phyloP scores from a whole-genome alignment of 352 stramenopile species.

The Thalassiosira exigua region DNA sequence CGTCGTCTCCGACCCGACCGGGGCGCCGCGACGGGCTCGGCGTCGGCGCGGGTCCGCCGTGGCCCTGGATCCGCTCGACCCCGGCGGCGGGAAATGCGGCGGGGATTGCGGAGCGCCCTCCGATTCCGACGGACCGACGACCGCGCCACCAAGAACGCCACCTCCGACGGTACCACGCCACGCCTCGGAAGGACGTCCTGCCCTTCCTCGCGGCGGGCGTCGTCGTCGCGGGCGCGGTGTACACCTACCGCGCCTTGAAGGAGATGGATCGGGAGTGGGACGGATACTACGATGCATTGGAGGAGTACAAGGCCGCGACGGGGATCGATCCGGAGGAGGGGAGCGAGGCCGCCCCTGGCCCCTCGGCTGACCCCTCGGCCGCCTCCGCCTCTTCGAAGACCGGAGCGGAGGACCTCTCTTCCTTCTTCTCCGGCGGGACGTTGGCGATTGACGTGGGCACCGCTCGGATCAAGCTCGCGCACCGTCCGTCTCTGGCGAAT shows the following conservation, averaged over 20 bases:
- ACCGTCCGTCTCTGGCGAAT: slow-evolving; percentile 3
- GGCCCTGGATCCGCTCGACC: no score
- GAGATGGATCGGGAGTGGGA: slow-evolving; percentile 83
- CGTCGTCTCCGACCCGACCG: background rate
- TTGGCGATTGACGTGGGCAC: slow-evolving; percentile 53
- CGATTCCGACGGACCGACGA: no score
- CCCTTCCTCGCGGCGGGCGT: slow-evolving; percentile 62
- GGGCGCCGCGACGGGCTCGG: background rate
- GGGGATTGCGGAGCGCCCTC: no score
- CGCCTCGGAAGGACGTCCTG: slow-evolving; percentile 65
- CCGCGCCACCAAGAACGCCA: background rate
- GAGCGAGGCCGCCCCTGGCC: background rate
- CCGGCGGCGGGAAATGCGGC: no score
- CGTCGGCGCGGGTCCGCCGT: background rate
- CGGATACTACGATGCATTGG: slow-evolving; percentile 76
- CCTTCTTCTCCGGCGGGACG: slow-evolving; percentile 38
- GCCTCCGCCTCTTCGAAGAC: slow-evolving; percentile 7
- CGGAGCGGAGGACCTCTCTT: slow-evolving; percentile 4
- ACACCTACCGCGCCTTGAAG: slow-evolving; percentile 69
- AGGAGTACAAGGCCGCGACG: slow-evolving; percentile 66
- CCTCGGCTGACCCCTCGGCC: background rate
- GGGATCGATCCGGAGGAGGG: slow-evolving; percentile 24
- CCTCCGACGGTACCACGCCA: slow-evolving; percentile 61
- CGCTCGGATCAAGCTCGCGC: slow-evolving; percentile 41
- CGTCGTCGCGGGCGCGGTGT: slow-evolving; percentile 55